Base-by-base conservation (phyloP, 495 filamentous ascomycete species). In the Hypoxylon intermedium region DNA sequence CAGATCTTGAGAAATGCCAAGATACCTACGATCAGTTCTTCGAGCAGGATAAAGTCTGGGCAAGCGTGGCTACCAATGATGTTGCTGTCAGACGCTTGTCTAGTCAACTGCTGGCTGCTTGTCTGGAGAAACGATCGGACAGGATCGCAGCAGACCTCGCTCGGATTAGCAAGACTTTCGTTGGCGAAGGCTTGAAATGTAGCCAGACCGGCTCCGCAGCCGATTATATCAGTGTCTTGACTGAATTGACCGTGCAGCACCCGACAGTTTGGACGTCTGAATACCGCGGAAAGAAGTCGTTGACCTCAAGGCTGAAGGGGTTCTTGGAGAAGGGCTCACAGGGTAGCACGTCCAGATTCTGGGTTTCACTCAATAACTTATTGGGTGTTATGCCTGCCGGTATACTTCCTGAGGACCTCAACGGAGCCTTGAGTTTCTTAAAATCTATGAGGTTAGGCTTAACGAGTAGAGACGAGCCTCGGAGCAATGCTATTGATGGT, bases 281-380 rank as follows among this genome's bases (percentile, higher is more conserved):
- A 30, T 89, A 89, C 67, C 78, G 72, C 12, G 78, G 79, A 12
- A 93, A 92, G 67, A 88, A 85, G 34, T 77, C 87, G 20, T 80
- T 87, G 0, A 74, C 85, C 0, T 81, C 82, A 24, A 79, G 85
- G 21, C 65, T 98, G 2, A 81, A 79, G 26, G 78, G 83, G 15
- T 95, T 95, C 63, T 76, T 97, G n/a, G 84, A 88, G 51, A 86
- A 86, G 64, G 94, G 95, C 40, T 95, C 93, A 1, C 89, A 96
- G 62, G 84, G 83, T 6, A 85, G 88, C 9, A 73, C 83, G 2
- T 72, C 78, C 2, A 81, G 81, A 3, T 96, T 85, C 69, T 98
- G 94, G 94, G 63, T 74, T 12, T 82, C 83, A 2, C 60, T 96
- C 30, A 74, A 78, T 36, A 75, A 74, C 19, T 67, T 97, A 1